phyloP scores from a whole-genome alignment of 805 yeast species.

The Schizosaccharomyces japonicus region DNA sequence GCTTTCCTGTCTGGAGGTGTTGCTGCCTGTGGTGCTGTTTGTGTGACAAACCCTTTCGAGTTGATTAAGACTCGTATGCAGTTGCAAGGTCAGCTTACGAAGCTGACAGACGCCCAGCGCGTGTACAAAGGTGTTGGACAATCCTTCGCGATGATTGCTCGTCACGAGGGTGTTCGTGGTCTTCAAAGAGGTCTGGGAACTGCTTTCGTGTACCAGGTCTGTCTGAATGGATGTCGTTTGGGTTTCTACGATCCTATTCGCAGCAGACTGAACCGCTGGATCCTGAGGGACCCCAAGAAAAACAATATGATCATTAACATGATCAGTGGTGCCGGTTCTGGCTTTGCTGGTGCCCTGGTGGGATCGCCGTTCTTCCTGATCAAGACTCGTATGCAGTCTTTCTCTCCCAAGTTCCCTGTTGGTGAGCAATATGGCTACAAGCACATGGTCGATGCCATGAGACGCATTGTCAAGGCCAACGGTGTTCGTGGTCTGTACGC shows the following conservation, averaged over 20 bases:
- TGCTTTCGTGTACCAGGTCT: constrained; percentile 76
- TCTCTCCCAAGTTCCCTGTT: constrained; percentile 37
- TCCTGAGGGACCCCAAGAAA: constrained; percentile 16
- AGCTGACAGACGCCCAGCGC: constrained; percentile 24
- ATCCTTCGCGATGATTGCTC: constrained; percentile 46
- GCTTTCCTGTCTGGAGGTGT: constrained; percentile 77
- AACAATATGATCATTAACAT: constrained; percentile 33
- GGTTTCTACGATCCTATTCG: constrained; percentile 86
- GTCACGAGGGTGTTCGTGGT: constrained; percentile 68
- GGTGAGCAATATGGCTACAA: constrained; percentile 86
- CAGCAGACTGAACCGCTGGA: constrained; percentile 18
- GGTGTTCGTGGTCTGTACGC: constrained; percentile 62
- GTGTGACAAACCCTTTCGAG: constrained; percentile 89
- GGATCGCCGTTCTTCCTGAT: constrained; percentile 84
- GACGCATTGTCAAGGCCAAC: constrained; percentile 34
- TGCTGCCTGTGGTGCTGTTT: constrained; percentile 96
- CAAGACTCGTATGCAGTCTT: constrained; percentile 93
- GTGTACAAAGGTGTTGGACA: constrained; percentile 69
- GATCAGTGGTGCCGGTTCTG: constrained; percentile 57
- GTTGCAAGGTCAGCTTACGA: constrained; percentile 70
- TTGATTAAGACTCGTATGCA: constrained; percentile 76
- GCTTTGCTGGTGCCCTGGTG: constrained; percentile 35
- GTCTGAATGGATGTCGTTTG: constrained; percentile 78
- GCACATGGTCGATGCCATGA: constrained; percentile 43
- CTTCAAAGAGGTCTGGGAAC: constrained; percentile 72